Base-by-base conservation (phyloP, 768 basidiomycete genomes). In the Trametes meyenii region DNA sequence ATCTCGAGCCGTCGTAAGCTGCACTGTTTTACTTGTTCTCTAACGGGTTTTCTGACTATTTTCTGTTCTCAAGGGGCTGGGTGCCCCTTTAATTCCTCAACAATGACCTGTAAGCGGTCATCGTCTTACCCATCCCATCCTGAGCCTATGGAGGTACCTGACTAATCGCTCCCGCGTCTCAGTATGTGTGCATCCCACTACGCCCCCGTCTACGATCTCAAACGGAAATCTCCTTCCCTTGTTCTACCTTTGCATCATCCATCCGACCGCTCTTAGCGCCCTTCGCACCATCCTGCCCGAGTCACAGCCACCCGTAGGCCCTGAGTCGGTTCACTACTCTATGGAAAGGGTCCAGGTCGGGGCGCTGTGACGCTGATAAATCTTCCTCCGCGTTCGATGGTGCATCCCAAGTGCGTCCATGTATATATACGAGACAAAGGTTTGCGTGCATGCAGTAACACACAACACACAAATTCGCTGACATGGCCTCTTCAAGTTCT, bases 331-430 rank as follows among this genome's bases (percentile, higher is more conserved):
- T 17, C 23, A 36, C 49, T 35, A 19, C 29, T 3, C 3, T 24
- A 44, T 43, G 57, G 51, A 42, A 42, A 19, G 23, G 36, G 19
- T 11, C n/a, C 17, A 26, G 8, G 2, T 1, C 16, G 45, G 33
- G 40, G 40, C 42, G 48, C 49, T 50, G 49, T 14, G 24, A 39
- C 42, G 57, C 50, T 58, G 57, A 58, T 50, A 50, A 58, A 58
- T 58, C 39, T 50, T 50, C 39, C 13, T 5, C 19, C 19, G 14
- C 35, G 49, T 58, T 43, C 26, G 14, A 42, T 36, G 7, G 19
- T 36, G 48, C n/a, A 13, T 24, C 26, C 29, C 19, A 36, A 14
- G 8, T 12, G 10, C 40, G 24, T 8, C 1, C 40, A 5, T 33
- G 49, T 50, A 43, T 58, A 58, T 50, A 58, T 50, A 50, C 26